Evolutionary conservation across 495 filamentous ascomycete genomes (phyloP), one percentile per base, ranked within the genome.

Genomic region (Chlorociboria aeruginascens): DNA sequence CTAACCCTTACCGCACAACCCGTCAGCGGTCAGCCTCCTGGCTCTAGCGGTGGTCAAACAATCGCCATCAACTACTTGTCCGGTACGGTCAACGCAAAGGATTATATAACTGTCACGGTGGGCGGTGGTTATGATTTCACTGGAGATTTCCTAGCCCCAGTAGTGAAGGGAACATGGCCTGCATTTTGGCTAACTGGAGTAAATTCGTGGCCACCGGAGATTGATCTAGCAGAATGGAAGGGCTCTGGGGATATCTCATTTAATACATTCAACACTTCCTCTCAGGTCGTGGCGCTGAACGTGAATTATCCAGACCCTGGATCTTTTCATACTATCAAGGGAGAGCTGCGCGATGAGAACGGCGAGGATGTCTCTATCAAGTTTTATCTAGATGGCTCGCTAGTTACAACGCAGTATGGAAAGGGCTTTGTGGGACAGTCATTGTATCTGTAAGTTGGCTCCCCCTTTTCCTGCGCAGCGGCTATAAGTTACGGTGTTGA

Each of bases 171-270:
- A 0, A 78, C 75, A 0, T 78, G 76, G 75, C 74, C 75, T 4
- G 77, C 77, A 20, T 52, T 52, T 16, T 84, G 80, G 80, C 60
- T 83, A 7, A 77, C 77, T 1, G 79, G 73, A 12, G 70, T 73
- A 0, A 56, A 66, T 13, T 71, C 74, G 32, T 84, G 80, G 80
- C 80, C 80, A 42, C 76, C 77, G 0, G 77, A 78, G 66, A 65
- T 79, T 33, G 76, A 81, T 49, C 66, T 78, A 62, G 76, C 74
- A 0, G 76, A 79, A 59, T 79, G 77, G 77, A 80, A 79, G 53
- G 75, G 76, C 4, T 66, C 62, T n/a, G 76, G 75, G 7, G 69
- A 76, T 56, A 75, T 80, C 41, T 71, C 66, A 8, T 79, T 79
- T 61, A 80, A 80, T 46, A 78, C 73, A 1, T 79, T 79, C 58